Evolutionary conservation across 2,329 filamentous ascomycete genomes (phyloP), one percentile per base, ranked within the genome.

Genomic region (Neonectria ditissima): DNA sequence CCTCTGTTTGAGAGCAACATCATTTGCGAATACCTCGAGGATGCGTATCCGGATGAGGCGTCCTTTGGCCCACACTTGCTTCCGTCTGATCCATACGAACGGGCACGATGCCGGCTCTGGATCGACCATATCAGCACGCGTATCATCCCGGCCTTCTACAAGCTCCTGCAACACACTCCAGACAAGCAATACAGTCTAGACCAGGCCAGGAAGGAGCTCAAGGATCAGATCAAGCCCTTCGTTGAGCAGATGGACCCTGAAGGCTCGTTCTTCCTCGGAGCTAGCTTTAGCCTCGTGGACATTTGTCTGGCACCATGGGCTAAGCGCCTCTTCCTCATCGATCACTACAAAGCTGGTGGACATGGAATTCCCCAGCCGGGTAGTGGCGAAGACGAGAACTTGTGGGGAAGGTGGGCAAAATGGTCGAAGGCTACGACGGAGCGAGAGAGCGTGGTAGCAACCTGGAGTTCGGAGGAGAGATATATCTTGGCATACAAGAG

Each of bases 1-100:
- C 87, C 90, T 0, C 81, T 94, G 7, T 93, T 91, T 70, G 91
- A 95, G 76, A 92, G 89, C 72, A 87, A 82, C 8, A 86, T 94
- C 50, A 84, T 95, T 39, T 89, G 88, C 77, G 91, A 94, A 75
- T 95, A 92, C 68, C 82, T 95, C 1, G 89, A 95, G 67, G 91
- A 94, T 65, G 87, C 87, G 0, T 93, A 88, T 65, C 80, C 84
- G 0, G 81, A 83, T 73, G 76, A 81, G 58, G 57, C 57, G 0
- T 67, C 69, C 8, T 72, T 85, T 55, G 81, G 80, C 0, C 82
- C 81, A 2, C 75, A 78, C 1, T 76, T 94, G 4, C 78, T 92
- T 10, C 89, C 91, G 0, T 72, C 76, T 0, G 87, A 89, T 59
- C 80, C 87, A 0, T 94, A 92, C 71, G 83, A 87, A 57, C 83